Evolutionary conservation across 1,284 basidiomycete genomes (phyloP), one percentile per base, ranked within the genome.

Genomic region (Sporisorium iseilematis-ciliati): DNA sequence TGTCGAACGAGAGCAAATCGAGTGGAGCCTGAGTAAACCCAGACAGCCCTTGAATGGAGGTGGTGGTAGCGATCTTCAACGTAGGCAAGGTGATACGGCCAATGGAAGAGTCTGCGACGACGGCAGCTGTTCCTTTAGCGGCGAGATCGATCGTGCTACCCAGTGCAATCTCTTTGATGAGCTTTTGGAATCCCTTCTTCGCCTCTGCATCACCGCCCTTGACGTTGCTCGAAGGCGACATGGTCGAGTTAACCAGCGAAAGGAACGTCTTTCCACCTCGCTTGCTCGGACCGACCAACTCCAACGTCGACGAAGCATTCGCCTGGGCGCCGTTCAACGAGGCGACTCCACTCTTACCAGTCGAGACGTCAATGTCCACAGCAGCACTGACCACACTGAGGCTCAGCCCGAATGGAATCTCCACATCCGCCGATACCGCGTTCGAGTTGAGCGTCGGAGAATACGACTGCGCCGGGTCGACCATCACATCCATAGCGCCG

Each of bases 371-470:
- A 87, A 86, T 80, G 23, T 52, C 26, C n/a, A 92, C 92, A 79
- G 89, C 86, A 35, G 92, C 91, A 72, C 90, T 83, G 23, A 87
- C 87, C 54, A 92, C 90, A 11, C 87, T 85, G n/a, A 92, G 48
- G n/a, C 86, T 86, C 84, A 93, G 92, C 11, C 91, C 92, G 74
- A 93, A 93, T 23, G 91, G 92, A 52, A 92, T 85, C 64, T 87
- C 90, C 75, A 93, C 86, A 29, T 83, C 84, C 10, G 91, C 92
- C 35, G 88, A 87, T n/a, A 92, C 88, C 10, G 88, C 87, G 69
- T 88, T 87, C 74, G 90, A 91, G 61, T 88, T 87, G 6, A 89
- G 86, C 33, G 83, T 82, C 0, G 91, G 92, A 23, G 86, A 85
- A 89, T 90, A 92, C 29, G 91, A 88, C 1, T 84, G 83, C 10